Base-by-base conservation (phyloP, 768 basidiomycete species). In the Infundibulicybe gibba region DNA sequence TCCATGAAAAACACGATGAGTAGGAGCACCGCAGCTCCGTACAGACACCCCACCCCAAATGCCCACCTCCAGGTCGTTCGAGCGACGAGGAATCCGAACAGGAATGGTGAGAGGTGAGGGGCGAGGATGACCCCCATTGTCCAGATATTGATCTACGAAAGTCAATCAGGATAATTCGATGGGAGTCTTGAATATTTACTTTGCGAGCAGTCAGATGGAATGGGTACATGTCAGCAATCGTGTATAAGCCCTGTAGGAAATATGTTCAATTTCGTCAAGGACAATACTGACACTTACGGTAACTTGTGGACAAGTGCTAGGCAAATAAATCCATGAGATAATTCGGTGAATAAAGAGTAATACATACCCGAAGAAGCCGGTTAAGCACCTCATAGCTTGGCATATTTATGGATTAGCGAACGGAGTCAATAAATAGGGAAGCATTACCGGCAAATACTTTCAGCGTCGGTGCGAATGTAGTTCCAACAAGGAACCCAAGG, bases 201-300 rank as follows among this genome's bases (percentile, higher is more conserved):
- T 80, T 83, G 30, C 81, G 72, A n/a, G 82, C 81, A 64, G 84
- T 83, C 1, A 80, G 61, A 55, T 86, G 84, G 70, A 86, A 85
- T 1, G 83, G 83, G 83, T 56, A 86, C 50, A 85, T 61, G 54
- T 84, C 83, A 5, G 76, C 79, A 37, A 84, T 75, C 10, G 80
- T 64, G 55, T 77, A 84, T 1, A 83, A 66, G 39, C 80, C 80
- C 79, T 80, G 39, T 2, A 43, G 8, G 33, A 34, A 35, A 25
- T 47, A 17, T 42, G 40, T 17, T 11, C 11, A 40, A 13, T 10
- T 16, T 38, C 16, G 19, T 42, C 13, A 31, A 13, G 21, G 10
- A 9, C 31, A 16, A 33, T 13, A 21, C 14, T 40, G 19, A 43
- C 59, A 25, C 76, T 49, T 51, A 75, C 73, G 17, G 77, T 80